Base-by-base conservation (phyloP, 1,284 basidiomycete genomes). In the Uromyces viciae-fabae region DNA sequence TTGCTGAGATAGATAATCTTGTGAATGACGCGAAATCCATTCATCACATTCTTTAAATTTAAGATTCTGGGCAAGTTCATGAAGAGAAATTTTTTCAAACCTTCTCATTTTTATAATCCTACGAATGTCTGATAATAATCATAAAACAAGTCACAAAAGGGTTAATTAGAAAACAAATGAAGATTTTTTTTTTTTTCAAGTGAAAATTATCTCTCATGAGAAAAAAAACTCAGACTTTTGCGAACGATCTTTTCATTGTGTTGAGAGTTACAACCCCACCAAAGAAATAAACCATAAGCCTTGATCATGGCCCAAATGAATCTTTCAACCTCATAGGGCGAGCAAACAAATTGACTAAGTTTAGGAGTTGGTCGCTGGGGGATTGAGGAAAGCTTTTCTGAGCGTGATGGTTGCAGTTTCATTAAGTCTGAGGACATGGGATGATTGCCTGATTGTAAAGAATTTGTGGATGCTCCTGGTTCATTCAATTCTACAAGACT, bases 61-160 rank as follows among this genome's bases (percentile, higher is more conserved):
- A 83, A 98, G 90, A 0, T 90, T 90, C 86, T 97, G 94, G 28
- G 96, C 83, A 2, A 94, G 87, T 14, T 89, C 86, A 85, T 98
- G 95, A n/a, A 99, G 86, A 0, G 90, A 91, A 40, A 94, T 84
- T 0, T 91, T 91, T 85, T 99, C 96, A 85, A 90, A 92, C 46
- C 93, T 90, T 33, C 94, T 90, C 49, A 90, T 89, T 1, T 88
- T 86, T 38, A 99, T 90, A 82, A 96, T 91, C 8, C 87, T 86
- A 77, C 91, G 90, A 49, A 94, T 88, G 83, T 90, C 93, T 96
- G 82, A 11, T n/a, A 28, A 66, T 36, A 66, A 54, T 38, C 9
- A 28, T 15, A 66, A 33, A 7, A 54, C 22, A 42, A 25, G 22
- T 17, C 19, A 3, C 8, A 46, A 46, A 71, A 42, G n/a, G 5